Base-by-base conservation (phyloP, 257 asterid genomes). In the Przewalskia tangutica region DNA sequence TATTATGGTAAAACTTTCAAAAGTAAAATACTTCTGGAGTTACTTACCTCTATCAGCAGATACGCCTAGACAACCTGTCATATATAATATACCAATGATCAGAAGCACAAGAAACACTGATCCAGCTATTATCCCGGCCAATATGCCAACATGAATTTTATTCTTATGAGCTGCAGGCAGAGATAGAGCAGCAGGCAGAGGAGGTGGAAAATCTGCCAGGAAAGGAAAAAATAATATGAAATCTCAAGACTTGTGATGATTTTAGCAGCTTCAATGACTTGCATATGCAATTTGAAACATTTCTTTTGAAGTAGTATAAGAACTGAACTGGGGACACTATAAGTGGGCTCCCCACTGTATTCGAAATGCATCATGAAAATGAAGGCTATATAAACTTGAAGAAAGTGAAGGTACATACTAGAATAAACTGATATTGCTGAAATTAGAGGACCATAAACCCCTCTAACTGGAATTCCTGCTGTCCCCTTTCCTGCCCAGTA, bases 401-500 rank as follows among this genome's bases (percentile, higher is more conserved):
- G 42, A 67, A 27, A 18, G 67, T 36, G 53, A 46, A 32, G 60
- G 77, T 13, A 80, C 99, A 18, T 91, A 95, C 99, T 92, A 38
- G 97, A 94, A 83, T 85, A 91, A 2, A 95, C 96, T 32, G 98
- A 90, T 88, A 95, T 92, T 62, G 98, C 98, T 81, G 98, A 94
- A 87, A 95, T 88, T 40, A 92, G 86, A 83, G 99, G 97, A 73
- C 99, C 99, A 81, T 93, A 95, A 81, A 84, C 88, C 85, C 98
- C 98, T 87, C 99, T 90, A 6, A 48, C 65, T 36, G 99, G 99
- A 56, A 95, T 91, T 84, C 98, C 97, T 0, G 97, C 92, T 16
- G 99, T 95, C 80, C 98, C 98, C 81, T 60, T 90, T 83, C 98
- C 98, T 2, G 97, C 95, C 98, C 98, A 95, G 85, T 93, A 92